Conservation (phyloP, 495 filamentous ascomycete genomes). For the Hypomontagnella submonticulosa region DNA sequence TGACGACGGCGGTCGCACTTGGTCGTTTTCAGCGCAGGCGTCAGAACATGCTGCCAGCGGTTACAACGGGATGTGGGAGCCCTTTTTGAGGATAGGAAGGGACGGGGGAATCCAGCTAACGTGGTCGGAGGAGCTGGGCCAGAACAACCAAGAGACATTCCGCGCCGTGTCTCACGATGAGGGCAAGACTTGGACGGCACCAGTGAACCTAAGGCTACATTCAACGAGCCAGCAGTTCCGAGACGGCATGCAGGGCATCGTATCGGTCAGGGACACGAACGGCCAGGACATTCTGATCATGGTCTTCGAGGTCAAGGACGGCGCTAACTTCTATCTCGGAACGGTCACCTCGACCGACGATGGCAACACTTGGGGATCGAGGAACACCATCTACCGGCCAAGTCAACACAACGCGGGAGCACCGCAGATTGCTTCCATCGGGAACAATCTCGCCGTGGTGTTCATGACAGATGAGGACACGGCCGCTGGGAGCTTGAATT, state of each 20-base stretch:
- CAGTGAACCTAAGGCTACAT: constrained; percentile 44
- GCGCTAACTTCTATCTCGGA: constrained; percentile 61
- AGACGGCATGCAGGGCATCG: constrained; percentile 66
- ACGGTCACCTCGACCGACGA: constrained; percentile 66
- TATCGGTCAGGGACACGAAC: constrained; percentile 57
- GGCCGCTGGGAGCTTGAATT: constrained; percentile 9
- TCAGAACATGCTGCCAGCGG: constrained; percentile 50
- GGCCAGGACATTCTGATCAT: constrained; percentile 59
- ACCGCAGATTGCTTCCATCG: constrained; percentile 64
- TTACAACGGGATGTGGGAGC: constrained; percentile 68
- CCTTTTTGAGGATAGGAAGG: constrained; percentile 63
- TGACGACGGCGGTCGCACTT: constrained; percentile 61
- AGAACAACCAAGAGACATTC: constrained; percentile 68
- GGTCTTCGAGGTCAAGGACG: constrained; percentile 65
- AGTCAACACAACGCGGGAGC: constrained; percentile 61
- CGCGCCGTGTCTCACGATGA: constrained; percentile 62
- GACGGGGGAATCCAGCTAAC: constrained; percentile 66
- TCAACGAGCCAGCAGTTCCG: constrained; percentile 54
- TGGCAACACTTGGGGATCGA: constrained; percentile 61
- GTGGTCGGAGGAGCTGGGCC: constrained; percentile 66
- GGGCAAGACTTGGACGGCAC: constrained; percentile 61
- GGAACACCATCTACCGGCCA: constrained; percentile 61
- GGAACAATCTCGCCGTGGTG: constrained; percentile 63
- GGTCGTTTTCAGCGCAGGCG: constrained; percentile 63
- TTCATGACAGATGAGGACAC: constrained; percentile 71